Conservation (phyloP, 1,139 yeast species). For the Yamadazyma friedrichii region DNA sequence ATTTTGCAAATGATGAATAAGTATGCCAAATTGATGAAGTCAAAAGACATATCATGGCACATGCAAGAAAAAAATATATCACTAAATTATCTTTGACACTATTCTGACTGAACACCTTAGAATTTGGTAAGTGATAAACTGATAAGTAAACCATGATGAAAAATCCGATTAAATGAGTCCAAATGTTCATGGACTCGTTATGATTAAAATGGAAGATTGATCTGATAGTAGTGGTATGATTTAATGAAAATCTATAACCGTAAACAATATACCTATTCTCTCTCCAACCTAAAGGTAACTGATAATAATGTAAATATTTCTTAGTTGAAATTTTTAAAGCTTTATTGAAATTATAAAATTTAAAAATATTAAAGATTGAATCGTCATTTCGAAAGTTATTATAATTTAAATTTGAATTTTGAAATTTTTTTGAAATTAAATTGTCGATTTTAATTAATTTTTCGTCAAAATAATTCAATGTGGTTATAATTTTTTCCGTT, state of each 20-base stretch:
- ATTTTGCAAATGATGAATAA: slow-evolving; percentile 72
- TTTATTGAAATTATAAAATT: slow-evolving; percentile 58
- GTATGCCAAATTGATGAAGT: slow-evolving; percentile 93
- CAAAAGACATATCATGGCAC: slow-evolving; percentile 73
- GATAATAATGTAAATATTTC: slow-evolving; percentile 73
- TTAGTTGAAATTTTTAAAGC: slow-evolving; percentile 57
- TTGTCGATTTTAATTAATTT: slow-evolving; percentile 53
- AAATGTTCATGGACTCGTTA: slow-evolving; percentile 89
- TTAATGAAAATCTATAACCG: slow-evolving; percentile 82
- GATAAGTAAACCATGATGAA: slow-evolving; percentile 55
- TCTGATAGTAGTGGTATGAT: slow-evolving; percentile 56
- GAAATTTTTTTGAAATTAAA: slow-evolving; percentile 38
- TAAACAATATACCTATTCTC: slow-evolving; percentile 82
- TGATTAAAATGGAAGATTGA: slow-evolving; percentile 62
- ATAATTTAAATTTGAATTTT: slow-evolving; percentile 19
- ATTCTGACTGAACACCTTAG: slow-evolving; percentile 41
- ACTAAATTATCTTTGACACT: slow-evolving; percentile 49
- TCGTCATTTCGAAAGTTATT: slow-evolving; percentile 18
- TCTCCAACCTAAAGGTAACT: slow-evolving; percentile 89
- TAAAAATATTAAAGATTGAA: slow-evolving; percentile 38
- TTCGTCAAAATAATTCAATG: slow-evolving; percentile 56
- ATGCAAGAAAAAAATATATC: slow-evolving; percentile 62
- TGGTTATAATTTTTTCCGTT: slow-evolving; percentile 47
- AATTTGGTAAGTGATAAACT: slow-evolving; percentile 59
- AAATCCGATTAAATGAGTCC: slow-evolving; percentile 86